phyloP scores from a whole-genome alignment of 257 asterid species.

The Rauvolfia tetraphylla region DNA sequence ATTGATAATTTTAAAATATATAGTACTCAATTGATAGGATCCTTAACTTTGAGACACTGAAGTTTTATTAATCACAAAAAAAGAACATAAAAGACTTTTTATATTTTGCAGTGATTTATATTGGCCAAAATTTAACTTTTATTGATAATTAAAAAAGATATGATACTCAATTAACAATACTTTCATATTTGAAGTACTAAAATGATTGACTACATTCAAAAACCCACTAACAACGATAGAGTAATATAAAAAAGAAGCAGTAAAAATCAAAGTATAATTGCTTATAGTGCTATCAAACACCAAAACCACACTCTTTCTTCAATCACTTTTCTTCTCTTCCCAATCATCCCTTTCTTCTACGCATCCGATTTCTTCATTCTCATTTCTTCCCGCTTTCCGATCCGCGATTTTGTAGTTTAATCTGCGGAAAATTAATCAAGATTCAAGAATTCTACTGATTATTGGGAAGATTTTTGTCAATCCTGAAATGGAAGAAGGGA shows the following conservation, averaged over 20 bases:
- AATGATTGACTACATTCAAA: too few relatives aligned
- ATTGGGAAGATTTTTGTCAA: not conserved
- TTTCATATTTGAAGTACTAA: too few relatives aligned
- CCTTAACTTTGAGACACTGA: too few relatives aligned
- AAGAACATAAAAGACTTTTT: too few relatives aligned
- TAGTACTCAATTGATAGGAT: too few relatives aligned
- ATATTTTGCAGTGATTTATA: too few relatives aligned
- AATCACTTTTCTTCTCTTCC: not conserved
- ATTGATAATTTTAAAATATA: too few relatives aligned
- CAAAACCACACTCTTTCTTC: slow-evolving; percentile 4
- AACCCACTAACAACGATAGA: too few relatives aligned
- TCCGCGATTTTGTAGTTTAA: not conserved
- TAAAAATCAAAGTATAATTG: not conserved
- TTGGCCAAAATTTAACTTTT: too few relatives aligned
- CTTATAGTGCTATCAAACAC: not conserved
- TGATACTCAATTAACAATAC: too few relatives aligned
- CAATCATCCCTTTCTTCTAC: slow-evolving; percentile 23
- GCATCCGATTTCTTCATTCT: slow-evolving; percentile 11
- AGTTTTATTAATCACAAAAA: too few relatives aligned
- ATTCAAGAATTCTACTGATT: not conserved
- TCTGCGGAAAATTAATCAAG: not conserved
- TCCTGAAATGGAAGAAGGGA: slow-evolving; percentile 26
- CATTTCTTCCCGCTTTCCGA: not conserved
- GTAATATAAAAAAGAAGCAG: not conserved
- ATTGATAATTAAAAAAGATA: too few relatives aligned